A percentile compares a stretch with the other conserved stretches of the same genome.
These are phyloP conservation scores for Solanum hybrid DNA, from an alignment of 305 asterid species.

Conservation along the genomic window DNA sequence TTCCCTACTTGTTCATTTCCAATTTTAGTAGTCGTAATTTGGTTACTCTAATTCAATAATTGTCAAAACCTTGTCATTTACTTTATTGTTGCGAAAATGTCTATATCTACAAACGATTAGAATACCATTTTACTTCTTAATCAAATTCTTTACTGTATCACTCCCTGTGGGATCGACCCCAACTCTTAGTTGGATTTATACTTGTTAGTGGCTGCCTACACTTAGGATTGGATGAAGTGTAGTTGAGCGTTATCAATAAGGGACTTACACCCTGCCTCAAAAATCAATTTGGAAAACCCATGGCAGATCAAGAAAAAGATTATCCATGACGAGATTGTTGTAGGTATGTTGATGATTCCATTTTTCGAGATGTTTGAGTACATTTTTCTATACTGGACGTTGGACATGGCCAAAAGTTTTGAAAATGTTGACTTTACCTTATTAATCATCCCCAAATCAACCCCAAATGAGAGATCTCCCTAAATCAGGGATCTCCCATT, in stretches of 20 bases:
- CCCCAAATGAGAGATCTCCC: not conserved
- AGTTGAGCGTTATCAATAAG: not conserved
- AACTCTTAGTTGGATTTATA: not conserved
- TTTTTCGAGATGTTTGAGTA: not conserved
- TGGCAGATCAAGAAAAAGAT: not conserved
- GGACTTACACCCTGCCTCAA: not conserved
- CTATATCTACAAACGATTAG: not conserved
- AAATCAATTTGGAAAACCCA: not conserved
- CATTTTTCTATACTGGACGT: not conserved
- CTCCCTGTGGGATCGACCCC: not conserved
- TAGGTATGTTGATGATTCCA: not conserved
- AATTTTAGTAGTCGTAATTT: not conserved
- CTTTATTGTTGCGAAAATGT: not conserved
- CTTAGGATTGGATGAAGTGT: not conserved
- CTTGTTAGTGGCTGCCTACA: not conserved
- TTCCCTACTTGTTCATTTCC: not conserved
- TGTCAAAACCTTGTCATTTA: not conserved
- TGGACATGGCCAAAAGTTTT: not conserved
- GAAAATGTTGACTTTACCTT: not conserved
- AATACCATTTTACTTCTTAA: no score
- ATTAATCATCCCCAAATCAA: not conserved
- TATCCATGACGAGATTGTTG: not conserved
- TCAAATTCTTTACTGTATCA: not conserved
- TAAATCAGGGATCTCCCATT: not conserved
- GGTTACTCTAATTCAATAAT: not conserved